Conservation (phyloP, 2,329 filamentous ascomycete species). For the Colletotrichum sansevieriae region DNA sequence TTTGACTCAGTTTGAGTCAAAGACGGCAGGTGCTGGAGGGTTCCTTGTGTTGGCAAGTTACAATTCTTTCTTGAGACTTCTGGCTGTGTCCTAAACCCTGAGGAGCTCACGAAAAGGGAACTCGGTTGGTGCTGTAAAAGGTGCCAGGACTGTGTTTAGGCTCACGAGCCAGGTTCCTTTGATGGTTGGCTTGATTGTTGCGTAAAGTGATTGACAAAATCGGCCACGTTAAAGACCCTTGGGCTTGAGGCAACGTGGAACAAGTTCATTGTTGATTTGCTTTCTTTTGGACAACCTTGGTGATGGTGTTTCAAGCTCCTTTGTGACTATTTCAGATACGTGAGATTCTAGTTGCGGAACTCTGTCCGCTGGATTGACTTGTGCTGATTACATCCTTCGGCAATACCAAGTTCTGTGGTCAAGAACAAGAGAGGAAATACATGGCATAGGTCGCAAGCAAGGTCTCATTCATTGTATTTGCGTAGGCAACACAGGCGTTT, state of each 20-base stretch:
- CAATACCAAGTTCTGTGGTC: too few relatives aligned
- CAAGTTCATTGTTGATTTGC: neutral
- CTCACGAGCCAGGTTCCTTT: slow-evolving; percentile 9
- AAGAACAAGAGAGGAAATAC: too few relatives aligned
- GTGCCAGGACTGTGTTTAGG: neutral
- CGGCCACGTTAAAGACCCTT: neutral
- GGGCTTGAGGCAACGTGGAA: neutral
- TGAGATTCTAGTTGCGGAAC: too few relatives aligned
- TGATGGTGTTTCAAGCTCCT: too few relatives aligned
- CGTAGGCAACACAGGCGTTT: too few relatives aligned
- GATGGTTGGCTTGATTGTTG: neutral
- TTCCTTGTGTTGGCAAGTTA: neutral
- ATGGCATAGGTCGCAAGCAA: too few relatives aligned
- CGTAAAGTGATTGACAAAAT: neutral
- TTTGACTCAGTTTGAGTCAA: slow-evolving; percentile 10
- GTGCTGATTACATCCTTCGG: too few relatives aligned
- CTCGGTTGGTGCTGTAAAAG: neutral
- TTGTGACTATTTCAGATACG: too few relatives aligned
- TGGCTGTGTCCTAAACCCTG: neutral
- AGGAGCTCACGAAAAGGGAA: neutral
- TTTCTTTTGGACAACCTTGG: too few relatives aligned
- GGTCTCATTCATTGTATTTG: too few relatives aligned
- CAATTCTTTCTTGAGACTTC: slow-evolving; percentile 4
- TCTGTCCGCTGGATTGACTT: too few relatives aligned
- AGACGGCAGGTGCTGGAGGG: neutral